phyloP scores from a whole-genome alignment of 1,284 basidiomycete genomes.

The Boletus sp. region DNA sequence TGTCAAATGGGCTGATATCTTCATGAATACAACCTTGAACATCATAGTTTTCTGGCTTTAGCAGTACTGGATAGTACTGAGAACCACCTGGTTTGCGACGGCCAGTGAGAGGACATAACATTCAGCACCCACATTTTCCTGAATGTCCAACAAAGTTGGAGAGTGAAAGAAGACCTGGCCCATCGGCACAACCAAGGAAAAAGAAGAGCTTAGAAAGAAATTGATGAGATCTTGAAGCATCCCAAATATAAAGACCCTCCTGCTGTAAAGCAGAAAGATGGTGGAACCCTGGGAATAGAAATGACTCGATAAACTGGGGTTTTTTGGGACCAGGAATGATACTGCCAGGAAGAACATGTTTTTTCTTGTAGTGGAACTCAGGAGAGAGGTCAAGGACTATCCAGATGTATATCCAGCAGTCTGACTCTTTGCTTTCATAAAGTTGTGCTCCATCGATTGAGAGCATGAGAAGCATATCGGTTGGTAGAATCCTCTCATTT shows the following conservation, averaged over 20 bases:
- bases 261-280: slow-evolving; percentile 4
- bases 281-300: slow-evolving; percentile 10
- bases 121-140: slow-evolving; percentile 2
- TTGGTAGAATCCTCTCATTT: slow-evolving; percentile 20
- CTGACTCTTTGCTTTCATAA: slow-evolving; percentile 3
- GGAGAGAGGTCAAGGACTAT: slow-evolving; percentile 8
- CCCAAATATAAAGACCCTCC: slow-evolving; percentile 3
- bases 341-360: slow-evolving; percentile 4
- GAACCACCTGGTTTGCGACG: neutral
- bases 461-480: neutral
- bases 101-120: slow-evolving; percentile 4
- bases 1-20: neutral
- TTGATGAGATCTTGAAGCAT: neutral
- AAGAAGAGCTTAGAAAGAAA: neutral
- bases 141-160: slow-evolving; percentile 7
- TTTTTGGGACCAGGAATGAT: slow-evolving; percentile 20
- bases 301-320: slow-evolving; percentile 10
- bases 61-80: slow-evolving; percentile 8
- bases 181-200: slow-evolving; percentile 1
- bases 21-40: neutral
- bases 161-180: neutral
- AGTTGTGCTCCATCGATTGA: slow-evolving; percentile 8
- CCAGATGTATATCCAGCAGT: slow-evolving; percentile 18
- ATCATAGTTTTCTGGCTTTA: slow-evolving; percentile 5
- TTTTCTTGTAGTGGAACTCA: slow-evolving; percentile 5